Evolutionary conservation across 2,329 filamentous ascomycete genomes (phyloP).

Genomic region (Aspergillus aculeatus): DNA sequence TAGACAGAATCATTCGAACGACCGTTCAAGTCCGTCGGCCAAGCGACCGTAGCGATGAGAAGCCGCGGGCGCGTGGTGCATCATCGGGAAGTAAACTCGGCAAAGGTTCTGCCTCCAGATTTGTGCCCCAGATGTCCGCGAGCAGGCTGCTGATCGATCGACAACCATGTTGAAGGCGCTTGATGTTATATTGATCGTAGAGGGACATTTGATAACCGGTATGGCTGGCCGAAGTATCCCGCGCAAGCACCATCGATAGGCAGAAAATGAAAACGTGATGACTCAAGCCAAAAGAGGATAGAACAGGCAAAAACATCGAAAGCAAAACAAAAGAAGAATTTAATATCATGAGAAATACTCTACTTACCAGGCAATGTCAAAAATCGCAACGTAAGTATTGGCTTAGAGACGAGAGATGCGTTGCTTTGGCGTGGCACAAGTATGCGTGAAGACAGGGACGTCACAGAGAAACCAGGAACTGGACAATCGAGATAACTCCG

Average conservation of each 20-base stretch:
- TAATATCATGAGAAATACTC: neutral
- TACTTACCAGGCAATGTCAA: conserved; percentile 26
- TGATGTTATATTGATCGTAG: neutral
- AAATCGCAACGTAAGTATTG: conserved; percentile 16
- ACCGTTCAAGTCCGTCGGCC: neutral
- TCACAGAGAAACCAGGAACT: conserved; percentile 22
- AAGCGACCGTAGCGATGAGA: neutral
- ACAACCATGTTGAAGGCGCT: neutral
- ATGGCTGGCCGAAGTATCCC: neutral
- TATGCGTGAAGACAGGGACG: conserved; percentile 22
- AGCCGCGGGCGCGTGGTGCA: neutral
- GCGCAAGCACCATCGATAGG: neutral
- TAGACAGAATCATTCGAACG: neutral
- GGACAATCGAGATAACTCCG: conserved; percentile 27
- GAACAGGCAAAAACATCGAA: neutral
- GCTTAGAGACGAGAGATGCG: conserved; percentile 16
- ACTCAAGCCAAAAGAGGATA: neutral
- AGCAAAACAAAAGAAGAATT: neutral
- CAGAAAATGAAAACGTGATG: neutral
- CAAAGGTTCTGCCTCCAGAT: neutral
- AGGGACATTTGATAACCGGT: neutral
- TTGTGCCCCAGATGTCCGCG: neutral
- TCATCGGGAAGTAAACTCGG: neutral
- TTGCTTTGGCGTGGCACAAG: conserved; percentile 21
- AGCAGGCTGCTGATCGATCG: neutral